Base-by-base conservation (phyloP, 805 yeast genomes). In the Yamadazyma philogaea region DNA sequence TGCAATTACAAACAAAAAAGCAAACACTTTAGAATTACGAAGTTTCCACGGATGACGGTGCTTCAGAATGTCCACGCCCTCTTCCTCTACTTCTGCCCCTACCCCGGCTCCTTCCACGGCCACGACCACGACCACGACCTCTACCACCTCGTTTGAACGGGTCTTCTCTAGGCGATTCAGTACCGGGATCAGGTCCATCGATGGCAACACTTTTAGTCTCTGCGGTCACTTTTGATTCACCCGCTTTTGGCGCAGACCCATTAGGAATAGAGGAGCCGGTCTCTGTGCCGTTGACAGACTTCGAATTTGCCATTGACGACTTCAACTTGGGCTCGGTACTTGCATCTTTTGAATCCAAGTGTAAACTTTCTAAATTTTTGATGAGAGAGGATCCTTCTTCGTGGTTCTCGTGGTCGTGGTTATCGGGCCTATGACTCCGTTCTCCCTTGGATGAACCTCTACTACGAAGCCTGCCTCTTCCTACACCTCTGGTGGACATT, bases 31-130 rank as follows among this genome's bases (percentile, higher is more conserved):
- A 24, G 28, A 24, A 24, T 24, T 24, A 24, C 12, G 10, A 7
- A 24, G 28, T 4, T 24, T 11, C 28, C 10, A 3, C 28, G 12
- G 28, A 7, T 24, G 4, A 5, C 10, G 28, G 28, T 4, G 45
- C 48, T 21, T 51, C 44, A 20, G 49, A 42, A 5, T 24, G 28
- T n/a, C 54, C 43, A 14, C 47, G 32, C 12, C 54, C 56, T 41
- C 60, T 43, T 11, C 48, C 52, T 11, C 50, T 38, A 4, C 47
- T 46, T 36, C 46, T 40, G 26, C 47, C 48, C 28, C 33, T 28
- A 26, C 38, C 27, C 15, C 43, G 16, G 10, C 20, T 15, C 24
- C 42, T 26, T 5, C 39, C 26, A 16, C 39, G 14, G 8, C 35
- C 24, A 12, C 35, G 14, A 3, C 21, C 24, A 5, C 35, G 21